A percentile compares a stretch with the other conserved stretches of the same genome.
phyloP scores from a whole-genome alignment of 345 rosid genomes.

The Syzygium aromaticum region DNA sequence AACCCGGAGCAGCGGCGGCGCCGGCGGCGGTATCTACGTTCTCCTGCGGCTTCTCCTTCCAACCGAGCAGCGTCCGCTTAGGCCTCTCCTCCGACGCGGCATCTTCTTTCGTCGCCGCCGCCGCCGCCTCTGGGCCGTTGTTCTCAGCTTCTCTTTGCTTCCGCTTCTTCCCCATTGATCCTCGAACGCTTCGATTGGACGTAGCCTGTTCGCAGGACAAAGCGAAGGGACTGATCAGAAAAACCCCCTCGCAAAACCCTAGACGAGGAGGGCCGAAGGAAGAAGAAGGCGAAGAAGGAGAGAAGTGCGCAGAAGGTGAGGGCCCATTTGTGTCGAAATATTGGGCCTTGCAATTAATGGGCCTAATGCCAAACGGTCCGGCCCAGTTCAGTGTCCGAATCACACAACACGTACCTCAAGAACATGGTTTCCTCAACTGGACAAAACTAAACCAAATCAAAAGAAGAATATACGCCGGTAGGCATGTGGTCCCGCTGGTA shows the following conservation, averaged over 20 bases:
- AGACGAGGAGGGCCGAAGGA: not conserved
- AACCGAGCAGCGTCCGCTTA: constrained; percentile 65
- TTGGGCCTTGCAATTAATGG: not conserved
- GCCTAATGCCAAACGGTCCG: not conserved
- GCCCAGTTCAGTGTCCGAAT: not conserved
- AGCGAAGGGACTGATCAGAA: not conserved
- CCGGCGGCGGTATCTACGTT: constrained; percentile 19
- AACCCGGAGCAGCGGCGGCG: constrained; percentile 5
- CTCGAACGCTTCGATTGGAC: not conserved
- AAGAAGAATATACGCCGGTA: too few relatives aligned
- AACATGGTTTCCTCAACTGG: too few relatives aligned
- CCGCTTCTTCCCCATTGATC: constrained; percentile 69
- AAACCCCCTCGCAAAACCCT: not conserved
- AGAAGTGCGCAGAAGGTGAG: not conserved
- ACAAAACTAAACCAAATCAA: too few relatives aligned
- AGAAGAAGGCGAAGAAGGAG: not conserved
- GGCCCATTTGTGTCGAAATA: not conserved
- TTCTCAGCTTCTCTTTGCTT: constrained; percentile 53
- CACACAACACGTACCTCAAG: too few relatives aligned
- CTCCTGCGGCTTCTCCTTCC: constrained; percentile 50
- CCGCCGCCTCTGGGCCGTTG: constrained; percentile 19
- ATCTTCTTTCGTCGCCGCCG: constrained; percentile 37
- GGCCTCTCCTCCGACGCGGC: constrained; percentile 56
- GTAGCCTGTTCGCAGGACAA: not conserved
- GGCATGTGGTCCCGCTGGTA: too few relatives aligned